Evolutionary conservation across 495 filamentous ascomycete genomes (phyloP), one percentile per base, ranked within the genome.

Genomic region (Monascus purpureus): DNA sequence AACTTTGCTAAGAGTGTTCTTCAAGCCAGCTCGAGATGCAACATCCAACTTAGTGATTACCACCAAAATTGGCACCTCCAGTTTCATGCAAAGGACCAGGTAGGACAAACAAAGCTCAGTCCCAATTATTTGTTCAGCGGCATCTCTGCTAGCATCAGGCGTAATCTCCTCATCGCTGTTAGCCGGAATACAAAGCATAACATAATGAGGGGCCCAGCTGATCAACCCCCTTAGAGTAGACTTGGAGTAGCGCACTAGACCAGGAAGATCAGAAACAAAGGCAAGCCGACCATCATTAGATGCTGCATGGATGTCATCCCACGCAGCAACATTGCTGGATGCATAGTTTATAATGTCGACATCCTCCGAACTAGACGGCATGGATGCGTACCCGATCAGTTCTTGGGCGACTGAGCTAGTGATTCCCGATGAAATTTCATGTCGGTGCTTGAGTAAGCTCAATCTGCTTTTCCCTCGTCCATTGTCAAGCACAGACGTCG

Each of bases 181-280:
- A 14, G 84, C 85, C 13, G 87, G 75, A 35, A 95, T 75, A 44
- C 92, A 92, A 8, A 94, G 69, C 27, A 92, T 47, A 5, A 83
- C 85, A 73, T 86, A 94, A 49, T 97, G 87, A 13, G 90, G 90
- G 13, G 82, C 84, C 86, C 90, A 97, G 32, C 88, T 86, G 28
- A 97, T 63, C n/a, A 96, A 59, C 0, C 85, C 83, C 32, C 87
- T 68, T 18, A 96, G 61, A 3, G 80, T 86, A 1, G 92, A 95
- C 35, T 88, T 75, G 25, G 85, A 66, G 54, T 85, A 96, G 22
- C 82, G 72, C 5, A 83, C 75, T 34, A 90, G 82, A 1, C 90
- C 90, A 2, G 90, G 87, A 20, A 88, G 86, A 48, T 97, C 90
- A 0, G 85, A 79, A 8, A 95, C 51, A 36, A 94, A 82, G 8